A percentile compares a stretch with the other conserved stretches of the same genome.
phyloP scores from a whole-genome alignment of 1,284 basidiomycete genomes.

The Apiotrichum mycotoxinovorans region DNA sequence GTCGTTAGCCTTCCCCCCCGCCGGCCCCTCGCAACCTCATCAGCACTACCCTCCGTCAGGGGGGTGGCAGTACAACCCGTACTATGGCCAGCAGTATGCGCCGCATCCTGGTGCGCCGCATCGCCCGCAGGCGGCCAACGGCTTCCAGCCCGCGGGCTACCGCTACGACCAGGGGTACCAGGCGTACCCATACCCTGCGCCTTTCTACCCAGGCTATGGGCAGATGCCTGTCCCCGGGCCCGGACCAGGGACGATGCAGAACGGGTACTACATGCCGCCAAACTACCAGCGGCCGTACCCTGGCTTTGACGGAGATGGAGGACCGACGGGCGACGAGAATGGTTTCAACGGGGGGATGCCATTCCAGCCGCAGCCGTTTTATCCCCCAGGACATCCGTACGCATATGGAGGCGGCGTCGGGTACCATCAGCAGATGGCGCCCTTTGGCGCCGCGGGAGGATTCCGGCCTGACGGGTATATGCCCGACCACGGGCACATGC shows the following conservation, averaged over 20 bases:
- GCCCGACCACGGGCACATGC: not conserved
- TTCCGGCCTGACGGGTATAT: constrained; percentile 15
- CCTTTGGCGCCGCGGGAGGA: constrained; percentile 7
- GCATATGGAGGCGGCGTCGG: constrained; percentile 42
- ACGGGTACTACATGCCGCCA: constrained; percentile 26
- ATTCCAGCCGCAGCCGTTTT: constrained; percentile 19
- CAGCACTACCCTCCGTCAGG: constrained; percentile 9
- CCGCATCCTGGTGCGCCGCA: constrained; percentile 14
- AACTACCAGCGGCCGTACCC: constrained; percentile 5
- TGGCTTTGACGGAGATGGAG: constrained; percentile 4
- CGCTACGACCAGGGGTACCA: constrained; percentile 13
- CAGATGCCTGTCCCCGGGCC: constrained; percentile 37
- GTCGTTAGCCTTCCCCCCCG: constrained; percentile 16
- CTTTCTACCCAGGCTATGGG: constrained; percentile 21
- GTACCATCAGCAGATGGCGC: constrained; percentile 24
- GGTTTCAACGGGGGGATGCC: constrained; percentile 12
- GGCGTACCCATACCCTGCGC: constrained; percentile 5
- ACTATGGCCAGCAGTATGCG: constrained; percentile 9
- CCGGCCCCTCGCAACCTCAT: constrained; percentile 15
- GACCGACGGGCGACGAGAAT: constrained; percentile 1
- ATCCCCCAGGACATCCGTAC: constrained; percentile 44
- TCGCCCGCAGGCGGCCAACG: constrained; percentile 13
- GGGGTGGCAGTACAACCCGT: constrained; percentile 14
- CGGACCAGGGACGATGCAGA: constrained; percentile 46
- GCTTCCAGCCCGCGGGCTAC: constrained; percentile 18